A percentile compares a stretch with the other conserved stretches of the same genome.
Conservation (phyloP, 2,329 filamentous ascomycete genomes). For the Cadophora sp. region DNA sequence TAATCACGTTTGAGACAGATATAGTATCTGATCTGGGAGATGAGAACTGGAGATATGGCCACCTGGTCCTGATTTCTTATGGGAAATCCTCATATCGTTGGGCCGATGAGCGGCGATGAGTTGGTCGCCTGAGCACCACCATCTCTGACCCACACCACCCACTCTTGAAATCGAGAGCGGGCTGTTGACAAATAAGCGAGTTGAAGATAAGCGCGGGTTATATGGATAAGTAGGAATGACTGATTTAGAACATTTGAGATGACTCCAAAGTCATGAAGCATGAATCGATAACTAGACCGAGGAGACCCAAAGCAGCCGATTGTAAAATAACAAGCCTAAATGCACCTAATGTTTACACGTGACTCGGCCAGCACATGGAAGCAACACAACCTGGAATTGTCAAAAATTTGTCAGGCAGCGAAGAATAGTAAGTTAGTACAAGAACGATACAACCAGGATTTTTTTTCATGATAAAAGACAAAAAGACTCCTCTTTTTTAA, state of each 20-base stretch:
- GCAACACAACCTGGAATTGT: too few relatives aligned
- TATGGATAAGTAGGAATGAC: neutral
- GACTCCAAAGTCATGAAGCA: neutral
- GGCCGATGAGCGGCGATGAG: slow-evolving; percentile 10
- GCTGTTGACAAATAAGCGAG: slow-evolving; percentile 12
- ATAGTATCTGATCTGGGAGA: neutral
- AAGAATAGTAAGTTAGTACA: too few relatives aligned
- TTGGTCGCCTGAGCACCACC: neutral
- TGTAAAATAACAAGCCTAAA: neutral
- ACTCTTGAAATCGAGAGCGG: slow-evolving; percentile 7
- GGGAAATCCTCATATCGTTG: slow-evolving; percentile 7
- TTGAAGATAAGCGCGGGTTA: slow-evolving; percentile 17
- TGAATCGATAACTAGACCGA: neutral
- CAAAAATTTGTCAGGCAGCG: too few relatives aligned
- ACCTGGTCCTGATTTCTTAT: neutral
- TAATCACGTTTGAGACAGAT: slow-evolving; percentile 8
- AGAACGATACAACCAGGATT: too few relatives aligned
- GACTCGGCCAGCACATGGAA: too few relatives aligned
- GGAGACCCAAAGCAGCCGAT: neutral
- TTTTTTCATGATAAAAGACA: too few relatives aligned
- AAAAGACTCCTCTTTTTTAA: too few relatives aligned
- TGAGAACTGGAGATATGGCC: neutral
- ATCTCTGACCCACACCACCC: slow-evolving; percentile 7
- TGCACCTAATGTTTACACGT: too few relatives aligned
- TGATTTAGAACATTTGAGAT: neutral